Conservation (phyloP, 371 early-diverging fungal genomes). For the Rhizopus delemar region DNA sequence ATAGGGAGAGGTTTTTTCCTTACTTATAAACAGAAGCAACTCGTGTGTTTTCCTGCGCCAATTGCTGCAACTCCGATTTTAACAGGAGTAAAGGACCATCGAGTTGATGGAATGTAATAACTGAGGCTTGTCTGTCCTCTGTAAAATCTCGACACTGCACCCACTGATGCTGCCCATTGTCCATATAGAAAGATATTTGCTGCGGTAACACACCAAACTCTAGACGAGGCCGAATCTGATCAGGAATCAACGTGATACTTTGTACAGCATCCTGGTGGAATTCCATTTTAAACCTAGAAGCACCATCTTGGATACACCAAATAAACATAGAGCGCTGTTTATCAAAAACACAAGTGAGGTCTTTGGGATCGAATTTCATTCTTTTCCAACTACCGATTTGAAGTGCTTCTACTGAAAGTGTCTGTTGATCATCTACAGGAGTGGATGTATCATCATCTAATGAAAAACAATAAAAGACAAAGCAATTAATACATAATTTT, state of each 20-base stretch:
- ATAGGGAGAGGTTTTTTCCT: neutral
- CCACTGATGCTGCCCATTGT: slow-evolving; percentile 47
- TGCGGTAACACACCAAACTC: slow-evolving; percentile 32
- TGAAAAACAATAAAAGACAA: no score
- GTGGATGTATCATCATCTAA: slow-evolving; percentile 6
- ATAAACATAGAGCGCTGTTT: slow-evolving; percentile 51
- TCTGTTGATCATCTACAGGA: neutral
- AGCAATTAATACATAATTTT: no score
- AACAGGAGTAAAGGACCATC: slow-evolving; percentile 45
- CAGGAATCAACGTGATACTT: slow-evolving; percentile 49
- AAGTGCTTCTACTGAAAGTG: slow-evolving; percentile 44
- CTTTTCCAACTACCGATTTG: slow-evolving; percentile 81
- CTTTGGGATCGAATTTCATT: slow-evolving; percentile 53
- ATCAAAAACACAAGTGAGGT: slow-evolving; percentile 64
- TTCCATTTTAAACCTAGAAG: slow-evolving; percentile 71
- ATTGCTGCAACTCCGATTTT: slow-evolving; percentile 30
- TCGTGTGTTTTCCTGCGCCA: slow-evolving; percentile 14
- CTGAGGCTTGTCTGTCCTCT: slow-evolving; percentile 67
- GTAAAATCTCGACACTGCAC: slow-evolving; percentile 78
- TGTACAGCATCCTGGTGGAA: slow-evolving; percentile 58
- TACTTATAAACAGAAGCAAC: slow-evolving; percentile 7
- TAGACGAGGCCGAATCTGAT: slow-evolving; percentile 36
- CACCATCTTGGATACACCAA: slow-evolving; percentile 73
- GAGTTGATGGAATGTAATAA: slow-evolving; percentile 28
- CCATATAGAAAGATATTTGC: slow-evolving; percentile 63